These are phyloP conservation scores for Ziziphus jujuba DNA, from an alignment of 306 rosid genomes.

Conservation along the genomic window DNA sequence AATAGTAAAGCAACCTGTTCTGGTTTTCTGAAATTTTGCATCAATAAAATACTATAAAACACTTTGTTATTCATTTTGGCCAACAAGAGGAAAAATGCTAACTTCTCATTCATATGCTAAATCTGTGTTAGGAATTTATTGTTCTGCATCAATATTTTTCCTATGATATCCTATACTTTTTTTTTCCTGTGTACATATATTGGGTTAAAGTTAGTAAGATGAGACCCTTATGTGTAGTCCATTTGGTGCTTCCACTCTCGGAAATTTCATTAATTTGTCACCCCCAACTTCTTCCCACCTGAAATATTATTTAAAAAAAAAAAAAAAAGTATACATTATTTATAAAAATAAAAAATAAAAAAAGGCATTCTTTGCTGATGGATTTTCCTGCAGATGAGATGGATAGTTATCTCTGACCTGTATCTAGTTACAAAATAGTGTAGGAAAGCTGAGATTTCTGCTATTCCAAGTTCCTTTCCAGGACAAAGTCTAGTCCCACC, in stretches of 20 bases:
- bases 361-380: too few relatives aligned
- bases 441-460: conserved; percentile 82
- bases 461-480: conserved; percentile 89
- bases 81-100: conserved; percentile 21
- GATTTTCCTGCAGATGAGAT: too few relatives aligned
- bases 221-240: conserved; percentile 83
- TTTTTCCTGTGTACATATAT: conserved; percentile 51
- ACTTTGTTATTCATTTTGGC: background rate
- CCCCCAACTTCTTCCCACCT: conserved; percentile 99
- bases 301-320: too few relatives aligned
- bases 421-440: conserved; percentile 92
- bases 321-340: too few relatives aligned
- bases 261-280: conserved; percentile 84
- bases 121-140: conserved; percentile 47
- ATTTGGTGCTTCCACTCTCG: conserved; percentile 94
- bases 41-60: too few relatives aligned
- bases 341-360: too few relatives aligned
- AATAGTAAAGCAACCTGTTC: too few relatives aligned
- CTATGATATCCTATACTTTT: conserved; percentile 26
- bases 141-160: conserved; percentile 37
- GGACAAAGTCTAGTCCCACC: conserved; percentile 93
- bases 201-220: conserved; percentile 45
- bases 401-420: conserved; percentile 48
- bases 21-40: too few relatives aligned
- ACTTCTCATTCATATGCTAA: conserved; percentile 34